Base-by-base conservation (phyloP, 768 basidiomycete species). In the Hygrocybe punicea region DNA sequence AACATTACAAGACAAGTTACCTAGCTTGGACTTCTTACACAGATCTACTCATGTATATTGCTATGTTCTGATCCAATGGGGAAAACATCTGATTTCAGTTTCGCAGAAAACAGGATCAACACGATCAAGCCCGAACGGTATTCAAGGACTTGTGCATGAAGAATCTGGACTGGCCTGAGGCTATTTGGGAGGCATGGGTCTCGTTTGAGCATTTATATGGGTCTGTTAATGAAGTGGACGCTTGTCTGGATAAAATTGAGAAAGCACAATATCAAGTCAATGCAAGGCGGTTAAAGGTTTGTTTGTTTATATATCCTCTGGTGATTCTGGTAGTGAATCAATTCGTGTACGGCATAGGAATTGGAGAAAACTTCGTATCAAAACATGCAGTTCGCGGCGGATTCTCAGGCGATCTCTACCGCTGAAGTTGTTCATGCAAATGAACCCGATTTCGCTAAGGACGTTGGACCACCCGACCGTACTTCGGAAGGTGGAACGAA, bases 121-220 rank as follows among this genome's bases (percentile, higher is more conserved):
- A 83, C 51, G 79, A 84, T 14, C 73, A 81, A 46, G 89, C 88
- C 2, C 84, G 93, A 39, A 74, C 79, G 21, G 73, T 84, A 6
- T 96, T 91, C 68, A 71, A 75, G 40, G 84, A 86, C 58, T 76
- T 89, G 4, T 81, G 84, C 25, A 75, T 77, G 44, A 89, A 88
- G 67, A 83, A 86, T 50, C 63, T 98, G 37, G 96, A 99, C 70
- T 98, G 94, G 88, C 94, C 97, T 0, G 96, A 99, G 70, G 89
- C 87, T 9, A 75, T 98, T 7, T 96, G 91, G 86, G 91, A 94
- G 55, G 87, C 90, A 1, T 96, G 92, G 90, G 65, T 86, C 16
- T 73, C 79, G n/a, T 97, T 98, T 64, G 96, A 98, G 68, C 83
- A 91, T 61, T 73, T 89, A 3, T 79, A 93, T 63, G 96, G 96